A percentile compares a stretch with the other conserved stretches of the same genome.
phyloP scores from a whole-genome alignment of 108 stramenopile species.

The Discostella pseudostelligera region DNA sequence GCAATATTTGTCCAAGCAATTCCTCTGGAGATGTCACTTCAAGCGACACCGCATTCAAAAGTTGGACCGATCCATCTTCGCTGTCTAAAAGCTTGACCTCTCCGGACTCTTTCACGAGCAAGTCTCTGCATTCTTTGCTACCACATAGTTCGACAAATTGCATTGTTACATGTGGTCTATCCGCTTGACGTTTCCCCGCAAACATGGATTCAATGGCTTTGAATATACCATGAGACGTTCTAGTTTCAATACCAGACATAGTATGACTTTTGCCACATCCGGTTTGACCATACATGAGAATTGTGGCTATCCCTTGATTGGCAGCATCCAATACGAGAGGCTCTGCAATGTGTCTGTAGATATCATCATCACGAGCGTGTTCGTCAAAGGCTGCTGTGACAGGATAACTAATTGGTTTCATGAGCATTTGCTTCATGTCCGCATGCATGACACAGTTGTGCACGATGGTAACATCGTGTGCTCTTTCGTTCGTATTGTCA shows the following conservation, averaged over 20 bases:
- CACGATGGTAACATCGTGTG: conserved; percentile 36
- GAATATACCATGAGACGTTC: conserved; percentile 43
- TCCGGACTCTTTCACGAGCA: conserved; percentile 30
- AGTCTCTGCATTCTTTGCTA: conserved; percentile 47
- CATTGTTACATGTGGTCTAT: conserved; percentile 21
- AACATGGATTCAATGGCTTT: conserved; percentile 9
- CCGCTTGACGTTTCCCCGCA: conserved; percentile 1
- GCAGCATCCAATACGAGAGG: conserved; percentile 51
- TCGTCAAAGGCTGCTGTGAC: conserved; percentile 61
- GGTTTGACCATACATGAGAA: conserved; percentile 71
- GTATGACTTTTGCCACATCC: conserved; percentile 59
- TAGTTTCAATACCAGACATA: conserved; percentile 49
- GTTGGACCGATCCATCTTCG: conserved; percentile 42
- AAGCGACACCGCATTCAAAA: conserved; percentile 32
- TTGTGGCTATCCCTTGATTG: conserved; percentile 44
- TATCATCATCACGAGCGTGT: conserved; percentile 49
- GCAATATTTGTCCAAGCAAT: conserved; percentile 30
- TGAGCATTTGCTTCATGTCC: conserved; percentile 59
- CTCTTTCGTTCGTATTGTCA: conserved; percentile 27
- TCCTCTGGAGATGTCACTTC: conserved; percentile 38
- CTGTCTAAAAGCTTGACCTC: conserved; percentile 51
- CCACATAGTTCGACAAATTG: conserved; percentile 61
- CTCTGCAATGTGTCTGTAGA: conserved; percentile 46
- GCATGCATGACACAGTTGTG: conserved; percentile 64
- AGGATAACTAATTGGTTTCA: conserved; percentile 41